Conservation (phyloP, 345 rosid genomes). For the Microthlaspi erraticum region DNA sequence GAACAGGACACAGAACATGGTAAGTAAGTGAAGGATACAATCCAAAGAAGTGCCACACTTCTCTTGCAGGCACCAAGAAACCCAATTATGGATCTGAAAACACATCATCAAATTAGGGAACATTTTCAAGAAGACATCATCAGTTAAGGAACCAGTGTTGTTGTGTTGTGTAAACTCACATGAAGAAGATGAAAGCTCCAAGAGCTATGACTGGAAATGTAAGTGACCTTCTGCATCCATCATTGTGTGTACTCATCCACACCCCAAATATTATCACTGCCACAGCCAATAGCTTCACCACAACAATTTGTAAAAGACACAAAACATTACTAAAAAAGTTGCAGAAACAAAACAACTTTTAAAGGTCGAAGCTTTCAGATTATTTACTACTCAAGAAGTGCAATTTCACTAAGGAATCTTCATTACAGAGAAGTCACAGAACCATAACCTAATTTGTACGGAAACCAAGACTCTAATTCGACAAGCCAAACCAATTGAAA, state of each 20-base stretch:
- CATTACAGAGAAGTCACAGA: not conserved
- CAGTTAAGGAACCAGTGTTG: not conserved
- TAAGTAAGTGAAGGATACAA: slow-evolving; percentile 80
- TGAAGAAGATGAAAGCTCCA: slow-evolving; percentile 72
- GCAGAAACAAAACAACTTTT: not conserved
- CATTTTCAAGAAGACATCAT: not conserved
- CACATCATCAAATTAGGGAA: slow-evolving; percentile 17
- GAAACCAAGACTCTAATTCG: slow-evolving; percentile 27
- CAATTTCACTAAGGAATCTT: slow-evolving; percentile 17
- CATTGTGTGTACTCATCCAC: slow-evolving; percentile 95
- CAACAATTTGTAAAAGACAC: slow-evolving; percentile 12
- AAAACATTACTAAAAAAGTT: slow-evolving; percentile 1
- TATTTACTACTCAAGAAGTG: not conserved
- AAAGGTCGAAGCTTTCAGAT: slow-evolving; percentile 7
- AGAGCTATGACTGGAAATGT: slow-evolving; percentile 86
- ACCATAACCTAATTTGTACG: slow-evolving; percentile 30
- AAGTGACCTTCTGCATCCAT: slow-evolving; percentile 80
- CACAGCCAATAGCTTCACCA: slow-evolving; percentile 76
- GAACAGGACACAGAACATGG: slow-evolving; percentile 17
- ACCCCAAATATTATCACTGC: slow-evolving; percentile 79
- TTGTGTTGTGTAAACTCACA: slow-evolving; percentile 52
- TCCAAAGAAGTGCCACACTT: slow-evolving; percentile 78
- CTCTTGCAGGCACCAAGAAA: slow-evolving; percentile 89
- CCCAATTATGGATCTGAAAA: slow-evolving; percentile 84
- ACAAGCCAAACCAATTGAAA: slow-evolving; percentile 27